Evolutionary conservation across 1,284 basidiomycete species (phyloP).

Genomic region (Mycosarcoma mackinlayi): DNA sequence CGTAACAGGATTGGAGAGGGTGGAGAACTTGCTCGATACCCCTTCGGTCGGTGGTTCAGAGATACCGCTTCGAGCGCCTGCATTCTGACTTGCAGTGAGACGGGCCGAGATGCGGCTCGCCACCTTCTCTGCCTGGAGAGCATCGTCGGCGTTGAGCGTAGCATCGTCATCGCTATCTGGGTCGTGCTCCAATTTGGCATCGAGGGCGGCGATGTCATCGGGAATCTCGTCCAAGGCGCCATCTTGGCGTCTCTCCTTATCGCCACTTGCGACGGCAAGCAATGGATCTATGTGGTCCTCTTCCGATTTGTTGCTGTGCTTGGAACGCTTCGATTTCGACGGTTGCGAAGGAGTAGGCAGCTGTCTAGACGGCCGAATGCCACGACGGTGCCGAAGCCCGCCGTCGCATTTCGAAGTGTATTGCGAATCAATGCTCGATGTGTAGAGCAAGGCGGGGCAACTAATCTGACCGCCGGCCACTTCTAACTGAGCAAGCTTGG

Average conservation of each 20-base stretch:
- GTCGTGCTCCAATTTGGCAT: conserved; percentile 3
- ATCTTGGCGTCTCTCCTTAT: not conserved
- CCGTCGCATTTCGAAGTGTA: not conserved
- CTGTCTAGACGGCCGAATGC: conserved; percentile 6
- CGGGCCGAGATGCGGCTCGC: conserved; percentile 45
- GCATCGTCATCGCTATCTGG: conserved; percentile 29
- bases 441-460: conserved; percentile 28
- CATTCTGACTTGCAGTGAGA: conserved; percentile 8
- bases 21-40: conserved; percentile 45
- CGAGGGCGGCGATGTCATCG: conserved; percentile 4
- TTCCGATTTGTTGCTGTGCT: conserved; percentile 3
- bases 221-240: conserved; percentile 1
- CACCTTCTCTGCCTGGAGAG: conserved; percentile 29
- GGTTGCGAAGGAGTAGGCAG: not conserved
- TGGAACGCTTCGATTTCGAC: not conserved
- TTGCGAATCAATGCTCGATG: conserved; percentile 15
- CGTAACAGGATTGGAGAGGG: conserved; percentile 38
- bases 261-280: not conserved
- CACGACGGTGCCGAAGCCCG: conserved; percentile 12
- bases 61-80: conserved; percentile 9
- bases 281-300: conserved; percentile 13
- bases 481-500: conserved; percentile 22
- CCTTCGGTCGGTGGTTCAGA: conserved; percentile 28
- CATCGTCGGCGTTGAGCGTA: conserved; percentile 18
- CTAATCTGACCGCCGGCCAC: conserved; percentile 44